phyloP scores from a whole-genome alignment of 2,329 filamentous ascomycete species.

The Plenodomus tracheiphilus region DNA sequence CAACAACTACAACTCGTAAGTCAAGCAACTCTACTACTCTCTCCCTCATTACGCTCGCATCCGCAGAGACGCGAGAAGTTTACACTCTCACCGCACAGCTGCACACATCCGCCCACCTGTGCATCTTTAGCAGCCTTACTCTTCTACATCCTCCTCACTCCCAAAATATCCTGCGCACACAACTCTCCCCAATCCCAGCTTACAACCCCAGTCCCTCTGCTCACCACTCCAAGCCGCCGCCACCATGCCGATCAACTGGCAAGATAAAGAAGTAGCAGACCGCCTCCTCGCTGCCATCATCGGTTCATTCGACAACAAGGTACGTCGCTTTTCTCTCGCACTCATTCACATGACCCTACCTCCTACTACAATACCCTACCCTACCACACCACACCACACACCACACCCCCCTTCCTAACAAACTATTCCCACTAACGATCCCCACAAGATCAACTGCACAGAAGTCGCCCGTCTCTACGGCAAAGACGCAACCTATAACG shows the following conservation, averaged over 20 bases:
- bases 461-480: conserved; percentile 52
- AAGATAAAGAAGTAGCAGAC: conserved; percentile 40
- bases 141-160: no score
- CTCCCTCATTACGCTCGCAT: background rate
- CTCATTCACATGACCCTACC: no score
- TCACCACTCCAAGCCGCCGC: background rate
- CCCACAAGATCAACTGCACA: conserved; percentile 49
- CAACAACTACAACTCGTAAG: no score
- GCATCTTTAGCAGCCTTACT: no score
- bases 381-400: background rate
- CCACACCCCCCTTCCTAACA: no score
- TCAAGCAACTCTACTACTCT: background rate
- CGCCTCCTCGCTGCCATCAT: conserved; percentile 48
- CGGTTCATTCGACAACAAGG: conserved; percentile 38
- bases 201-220: no score
- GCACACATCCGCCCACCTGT: background rate
- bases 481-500: conserved; percentile 51
- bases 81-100: background rate
- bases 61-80: background rate
- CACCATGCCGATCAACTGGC: conserved; percentile 45
- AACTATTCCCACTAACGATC: conserved; percentile 4
- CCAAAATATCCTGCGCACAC: no score
- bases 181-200: no score
- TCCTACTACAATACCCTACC: no score
- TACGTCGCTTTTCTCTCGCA: conserved; percentile 12